A percentile compares a stretch with the other conserved stretches of the same genome.
phyloP scores from a whole-genome alignment of 257 asterid species.

The Solanum lycopersicoides region DNA sequence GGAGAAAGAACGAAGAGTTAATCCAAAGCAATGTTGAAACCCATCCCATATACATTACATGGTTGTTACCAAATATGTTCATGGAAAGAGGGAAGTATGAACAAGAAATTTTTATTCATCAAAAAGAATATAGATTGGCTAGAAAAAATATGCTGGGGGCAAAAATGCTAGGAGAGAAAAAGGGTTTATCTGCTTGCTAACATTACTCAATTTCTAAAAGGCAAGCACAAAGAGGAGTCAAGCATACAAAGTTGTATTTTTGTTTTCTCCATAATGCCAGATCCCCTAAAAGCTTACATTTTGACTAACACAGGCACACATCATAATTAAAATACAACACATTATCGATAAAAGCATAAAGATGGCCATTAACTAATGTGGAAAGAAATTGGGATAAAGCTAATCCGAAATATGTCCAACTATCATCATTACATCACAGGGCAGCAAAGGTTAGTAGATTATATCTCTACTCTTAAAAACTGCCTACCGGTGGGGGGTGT shows the following conservation, averaged over 20 bases:
- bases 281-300: background rate
- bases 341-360: background rate
- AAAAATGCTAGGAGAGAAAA: background rate
- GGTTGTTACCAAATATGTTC: background rate
- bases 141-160: background rate
- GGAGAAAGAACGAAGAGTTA: background rate
- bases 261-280: background rate
- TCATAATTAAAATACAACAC: background rate
- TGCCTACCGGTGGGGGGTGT: background rate
- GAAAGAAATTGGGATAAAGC: background rate
- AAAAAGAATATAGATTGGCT: background rate
- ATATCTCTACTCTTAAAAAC: background rate
- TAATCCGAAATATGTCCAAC: background rate
- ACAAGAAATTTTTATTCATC: background rate
- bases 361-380: background rate
- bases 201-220: background rate
- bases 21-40: background rate
- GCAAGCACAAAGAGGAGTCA: background rate
- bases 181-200: background rate
- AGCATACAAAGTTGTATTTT: background rate
- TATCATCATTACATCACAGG: background rate
- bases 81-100: background rate
- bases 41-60: background rate
- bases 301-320: background rate
- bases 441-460: background rate